A percentile compares a stretch with the other conserved stretches of the same genome.
Conservation (phyloP, 129 eudicot species). For the Sambucus nigra region DNA sequence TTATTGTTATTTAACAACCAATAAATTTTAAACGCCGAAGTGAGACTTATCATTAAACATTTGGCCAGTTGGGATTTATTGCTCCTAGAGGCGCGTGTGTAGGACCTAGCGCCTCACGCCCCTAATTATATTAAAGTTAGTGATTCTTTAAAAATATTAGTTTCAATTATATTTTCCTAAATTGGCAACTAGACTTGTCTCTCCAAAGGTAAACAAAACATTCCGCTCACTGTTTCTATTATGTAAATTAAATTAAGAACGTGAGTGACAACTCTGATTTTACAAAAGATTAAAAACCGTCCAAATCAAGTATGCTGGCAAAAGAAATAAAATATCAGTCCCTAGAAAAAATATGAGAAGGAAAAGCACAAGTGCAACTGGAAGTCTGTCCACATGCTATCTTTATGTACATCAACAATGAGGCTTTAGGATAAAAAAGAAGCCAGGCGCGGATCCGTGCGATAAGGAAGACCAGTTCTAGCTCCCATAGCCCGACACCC, state of each 20-base stretch:
- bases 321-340: conserved; percentile 13
- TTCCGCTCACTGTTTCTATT: no score
- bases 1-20: no score
- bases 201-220: no score
- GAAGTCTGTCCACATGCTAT: not conserved
- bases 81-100: no score
- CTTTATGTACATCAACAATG: not conserved
- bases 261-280: no score
- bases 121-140: no score
- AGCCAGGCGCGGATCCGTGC: conserved; percentile 51
- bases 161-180: not conserved
- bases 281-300: not conserved
- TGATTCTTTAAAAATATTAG: no score
- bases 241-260: no score
- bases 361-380: conserved; percentile 15
- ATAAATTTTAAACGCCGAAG: no score
- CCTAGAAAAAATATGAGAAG: conserved; percentile 11
- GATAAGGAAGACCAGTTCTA: conserved; percentile 74
- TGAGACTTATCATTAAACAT: no score
- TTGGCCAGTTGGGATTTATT: no score
- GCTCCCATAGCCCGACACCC: conserved; percentile 81
- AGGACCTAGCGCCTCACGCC: no score
- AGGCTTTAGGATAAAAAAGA: conserved; percentile 21
- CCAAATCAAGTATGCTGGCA: conserved; percentile 9
- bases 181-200: not conserved